Evolutionary conservation across 2,329 filamentous ascomycete genomes (phyloP).

Genomic region (Berkeleyomyces rouxiae): DNA sequence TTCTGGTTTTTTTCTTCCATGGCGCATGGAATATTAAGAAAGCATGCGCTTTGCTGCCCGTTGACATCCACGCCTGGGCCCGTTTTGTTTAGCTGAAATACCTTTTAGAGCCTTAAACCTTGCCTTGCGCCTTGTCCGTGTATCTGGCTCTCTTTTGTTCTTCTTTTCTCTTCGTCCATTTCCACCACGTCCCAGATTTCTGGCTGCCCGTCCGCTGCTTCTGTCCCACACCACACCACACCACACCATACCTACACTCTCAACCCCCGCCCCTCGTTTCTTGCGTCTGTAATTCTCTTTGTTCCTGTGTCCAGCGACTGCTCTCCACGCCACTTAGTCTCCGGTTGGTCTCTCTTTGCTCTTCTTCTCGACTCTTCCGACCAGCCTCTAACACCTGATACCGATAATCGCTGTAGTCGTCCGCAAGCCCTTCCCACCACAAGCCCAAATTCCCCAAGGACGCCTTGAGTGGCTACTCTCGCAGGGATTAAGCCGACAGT

Average conservation of each 20-base stretch:
- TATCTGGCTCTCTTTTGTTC: background rate
- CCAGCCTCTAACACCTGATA: background rate
- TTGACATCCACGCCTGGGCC: background rate
- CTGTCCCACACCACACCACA: background rate
- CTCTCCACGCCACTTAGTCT: background rate
- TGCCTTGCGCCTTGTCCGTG: background rate
- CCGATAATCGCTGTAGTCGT: background rate
- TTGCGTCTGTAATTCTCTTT: background rate
- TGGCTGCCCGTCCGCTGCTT: background rate
- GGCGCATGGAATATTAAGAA: background rate
- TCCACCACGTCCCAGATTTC: background rate
- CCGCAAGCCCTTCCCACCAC: background rate
- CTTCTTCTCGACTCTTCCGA: background rate
- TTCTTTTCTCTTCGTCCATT: background rate
- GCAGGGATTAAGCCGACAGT: background rate
- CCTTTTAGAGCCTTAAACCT: background rate
- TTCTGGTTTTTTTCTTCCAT: slow-evolving; percentile 5
- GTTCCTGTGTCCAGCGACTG: background rate
- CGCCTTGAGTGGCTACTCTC: slow-evolving; percentile 14
- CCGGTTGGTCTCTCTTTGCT: background rate
- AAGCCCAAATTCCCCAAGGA: slow-evolving; percentile 5
- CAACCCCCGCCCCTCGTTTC: background rate
- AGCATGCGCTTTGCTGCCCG: background rate
- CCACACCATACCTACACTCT: background rate
- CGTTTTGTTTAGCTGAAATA: background rate